Conservation (phyloP, 306 rosid genomes). For the Ormosia emarginata region DNA sequence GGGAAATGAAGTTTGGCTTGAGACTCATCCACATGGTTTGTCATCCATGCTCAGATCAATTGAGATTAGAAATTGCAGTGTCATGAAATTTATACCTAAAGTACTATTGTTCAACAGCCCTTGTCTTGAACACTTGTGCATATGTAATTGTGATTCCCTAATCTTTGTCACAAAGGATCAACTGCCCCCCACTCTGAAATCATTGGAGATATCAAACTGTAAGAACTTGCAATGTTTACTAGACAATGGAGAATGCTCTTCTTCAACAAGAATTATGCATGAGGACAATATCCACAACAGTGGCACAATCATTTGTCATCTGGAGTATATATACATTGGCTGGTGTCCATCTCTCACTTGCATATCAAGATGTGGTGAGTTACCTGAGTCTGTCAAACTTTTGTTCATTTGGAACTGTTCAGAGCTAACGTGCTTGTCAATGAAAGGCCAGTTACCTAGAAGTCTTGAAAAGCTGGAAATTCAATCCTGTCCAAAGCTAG, state of each 20-base stretch:
- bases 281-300: neutral
- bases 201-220: constrained; percentile 12
- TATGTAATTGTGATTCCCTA: neutral
- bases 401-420: constrained; percentile 19
- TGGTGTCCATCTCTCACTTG: constrained; percentile 13
- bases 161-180: neutral
- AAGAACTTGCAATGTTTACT: constrained; percentile 6
- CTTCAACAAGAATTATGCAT: neutral
- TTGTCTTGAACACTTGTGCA: neutral
- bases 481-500: neutral
- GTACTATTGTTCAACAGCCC: neutral
- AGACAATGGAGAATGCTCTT: neutral
- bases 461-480: neutral
- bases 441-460: neutral
- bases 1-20: neutral
- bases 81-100: neutral
- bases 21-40: neutral
- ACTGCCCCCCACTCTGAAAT: neutral
- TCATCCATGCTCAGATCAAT: constrained; percentile 6
- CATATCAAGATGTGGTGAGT: neutral
- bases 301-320: neutral
- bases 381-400: constrained; percentile 5
- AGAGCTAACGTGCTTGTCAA: neutral
- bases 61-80: neutral
- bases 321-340: neutral